Conservation (phyloP, 2,329 filamentous ascomycete genomes). For the Zymoseptoria passerinii region DNA sequence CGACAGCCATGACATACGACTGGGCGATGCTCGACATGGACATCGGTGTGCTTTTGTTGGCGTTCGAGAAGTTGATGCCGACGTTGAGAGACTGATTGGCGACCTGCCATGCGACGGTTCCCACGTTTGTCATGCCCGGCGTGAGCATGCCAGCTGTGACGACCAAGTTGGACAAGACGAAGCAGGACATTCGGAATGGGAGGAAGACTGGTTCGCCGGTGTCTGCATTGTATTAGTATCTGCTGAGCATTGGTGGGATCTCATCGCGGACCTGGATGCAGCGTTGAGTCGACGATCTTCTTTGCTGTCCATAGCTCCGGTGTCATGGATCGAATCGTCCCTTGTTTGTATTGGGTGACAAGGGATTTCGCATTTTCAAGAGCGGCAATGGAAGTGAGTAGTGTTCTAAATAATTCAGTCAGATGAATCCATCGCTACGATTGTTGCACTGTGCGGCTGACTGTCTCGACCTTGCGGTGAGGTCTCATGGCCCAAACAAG, state of each 20-base stretch:
- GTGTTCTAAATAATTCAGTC: conserved; percentile 54
- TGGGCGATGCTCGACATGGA: conserved; percentile 71
- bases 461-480: not conserved
- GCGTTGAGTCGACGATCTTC: conserved; percentile 91
- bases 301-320: conserved; percentile 90
- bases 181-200: conserved; percentile 95
- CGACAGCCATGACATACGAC: conserved; percentile 86
- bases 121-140: conserved; percentile 71
- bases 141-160: conserved; percentile 97
- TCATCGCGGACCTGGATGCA: conserved; percentile 72
- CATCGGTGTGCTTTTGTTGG: conserved; percentile 92
- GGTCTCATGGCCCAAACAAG: not conserved
- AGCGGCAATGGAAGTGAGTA: conserved; percentile 68
- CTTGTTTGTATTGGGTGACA: conserved; percentile 78
- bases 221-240: conserved; percentile 48
- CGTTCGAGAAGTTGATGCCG: conserved; percentile 93
- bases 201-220: conserved; percentile 87
- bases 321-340: conserved; percentile 70
- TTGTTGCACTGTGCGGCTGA: not conserved
- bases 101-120: conserved; percentile 89
- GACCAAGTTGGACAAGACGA: conserved; percentile 84
- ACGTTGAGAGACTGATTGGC: conserved; percentile 97
- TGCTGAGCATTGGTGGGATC: not conserved
- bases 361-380: conserved; percentile 80
- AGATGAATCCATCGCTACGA: not conserved